These are phyloP conservation scores for Fomes fomentarius DNA, from an alignment of 1,284 basidiomycete genomes.

Conservation along the genomic window DNA sequence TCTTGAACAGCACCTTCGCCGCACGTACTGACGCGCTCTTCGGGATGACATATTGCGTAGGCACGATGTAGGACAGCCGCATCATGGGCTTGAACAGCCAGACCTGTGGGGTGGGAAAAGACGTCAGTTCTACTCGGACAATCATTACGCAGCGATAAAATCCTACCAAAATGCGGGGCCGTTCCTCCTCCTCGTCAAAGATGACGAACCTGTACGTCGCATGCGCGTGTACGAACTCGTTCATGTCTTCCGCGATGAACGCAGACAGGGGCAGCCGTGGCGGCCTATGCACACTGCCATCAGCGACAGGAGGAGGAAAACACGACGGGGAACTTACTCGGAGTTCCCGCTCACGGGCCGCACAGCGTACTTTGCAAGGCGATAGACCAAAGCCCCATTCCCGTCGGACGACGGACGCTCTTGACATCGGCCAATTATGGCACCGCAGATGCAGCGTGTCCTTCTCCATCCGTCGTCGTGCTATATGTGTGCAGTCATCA, in stretches of 20 bases:
- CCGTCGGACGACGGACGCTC: constrained; percentile 45
- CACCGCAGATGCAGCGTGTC: constrained; percentile 78
- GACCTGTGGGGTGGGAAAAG: constrained; percentile 47
- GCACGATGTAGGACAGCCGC: constrained; percentile 69
- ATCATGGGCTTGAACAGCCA: constrained; percentile 93
- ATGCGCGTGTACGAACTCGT: constrained; percentile 85
- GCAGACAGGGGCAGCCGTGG: constrained; percentile 75
- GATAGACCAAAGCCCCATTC: constrained; percentile 51
- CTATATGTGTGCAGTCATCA: constrained; percentile 38
- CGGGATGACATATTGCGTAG: constrained; percentile 58
- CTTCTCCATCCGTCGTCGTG: constrained; percentile 63
- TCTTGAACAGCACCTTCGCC: constrained; percentile 78
- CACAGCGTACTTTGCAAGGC: constrained; percentile 82
- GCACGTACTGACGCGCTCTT: constrained; percentile 64
- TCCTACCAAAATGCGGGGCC: constrained; percentile 75
- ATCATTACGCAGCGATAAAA: background rate
- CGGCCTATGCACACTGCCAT: constrained; percentile 43
- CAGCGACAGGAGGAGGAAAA: background rate
- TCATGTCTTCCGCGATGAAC: constrained; percentile 86
- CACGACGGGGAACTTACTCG: constrained; percentile 50
- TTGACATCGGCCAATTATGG: constrained; percentile 72
- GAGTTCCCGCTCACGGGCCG: constrained; percentile 65
- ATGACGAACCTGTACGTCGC: constrained; percentile 89
- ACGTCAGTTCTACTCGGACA: background rate
- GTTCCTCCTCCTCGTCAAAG: constrained; percentile 81